A percentile compares a stretch with the other conserved stretches of the same genome.
Conservation (phyloP, 805 yeast genomes). For the Metschnikowia kunwiensis region DNA sequence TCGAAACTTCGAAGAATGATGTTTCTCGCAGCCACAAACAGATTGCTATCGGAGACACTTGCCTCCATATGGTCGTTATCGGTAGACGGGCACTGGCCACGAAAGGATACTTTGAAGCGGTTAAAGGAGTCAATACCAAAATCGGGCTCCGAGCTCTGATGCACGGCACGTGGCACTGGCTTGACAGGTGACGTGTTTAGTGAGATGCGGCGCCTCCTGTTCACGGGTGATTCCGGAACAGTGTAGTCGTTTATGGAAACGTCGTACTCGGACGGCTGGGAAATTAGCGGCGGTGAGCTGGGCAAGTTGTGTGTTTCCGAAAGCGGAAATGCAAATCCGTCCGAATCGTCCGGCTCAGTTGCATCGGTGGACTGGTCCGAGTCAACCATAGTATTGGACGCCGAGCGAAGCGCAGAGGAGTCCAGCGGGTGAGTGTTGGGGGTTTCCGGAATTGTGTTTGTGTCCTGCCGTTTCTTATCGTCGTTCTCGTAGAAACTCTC, state of each 20-base stretch:
- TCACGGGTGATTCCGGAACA: conserved; percentile 30
- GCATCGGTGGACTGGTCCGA: conserved; percentile 8
- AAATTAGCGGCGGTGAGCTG: conserved; percentile 40
- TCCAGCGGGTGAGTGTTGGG: background rate
- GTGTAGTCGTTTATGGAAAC: conserved; percentile 22
- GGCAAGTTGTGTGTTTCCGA: conserved; percentile 19
- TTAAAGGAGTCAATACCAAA: conserved; percentile 52
- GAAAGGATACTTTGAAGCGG: conserved; percentile 31
- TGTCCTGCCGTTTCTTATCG: conserved; percentile 35
- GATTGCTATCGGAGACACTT: conserved; percentile 10
- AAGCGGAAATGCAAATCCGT: background rate
- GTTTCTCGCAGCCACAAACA: conserved; percentile 33
- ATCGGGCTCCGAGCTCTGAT: conserved; percentile 38
- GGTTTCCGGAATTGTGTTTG: conserved; percentile 14
- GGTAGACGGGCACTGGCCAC: conserved; percentile 30
- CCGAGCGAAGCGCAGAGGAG: conserved; percentile 1
- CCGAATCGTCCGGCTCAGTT: conserved; percentile 9
- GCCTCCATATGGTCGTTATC: conserved; percentile 26
- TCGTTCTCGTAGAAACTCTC: conserved; percentile 43
- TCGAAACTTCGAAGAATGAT: conserved; percentile 48
- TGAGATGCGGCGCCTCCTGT: conserved; percentile 5
- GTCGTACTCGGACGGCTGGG: conserved; percentile 32
- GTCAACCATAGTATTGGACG: conserved; percentile 1
- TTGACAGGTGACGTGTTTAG: conserved; percentile 15
- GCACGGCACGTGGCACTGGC: background rate